Evolutionary conservation across 306 rosid species (phyloP), one percentile per base, ranked within the genome.

Genomic region (Cucumis sativus): DNA sequence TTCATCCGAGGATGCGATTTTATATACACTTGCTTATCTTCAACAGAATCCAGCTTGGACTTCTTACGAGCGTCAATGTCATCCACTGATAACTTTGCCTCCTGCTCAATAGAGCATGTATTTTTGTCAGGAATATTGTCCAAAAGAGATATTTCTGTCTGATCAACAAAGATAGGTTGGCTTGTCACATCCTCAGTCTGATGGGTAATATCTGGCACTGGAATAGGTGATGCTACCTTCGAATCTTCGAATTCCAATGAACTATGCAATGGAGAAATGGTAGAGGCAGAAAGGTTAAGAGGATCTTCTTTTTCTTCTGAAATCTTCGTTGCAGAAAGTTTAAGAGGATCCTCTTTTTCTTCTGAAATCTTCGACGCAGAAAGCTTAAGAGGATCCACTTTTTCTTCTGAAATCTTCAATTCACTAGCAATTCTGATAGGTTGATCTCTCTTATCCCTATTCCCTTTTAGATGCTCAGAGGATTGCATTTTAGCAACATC

Each of bases 101-200:
- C 66, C 76, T 54, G 76, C 78, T 80, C 85, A 79, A 58, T 69
- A 33, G 77, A 61, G 81, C 81, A 79, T 60, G 87, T 81, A 75
- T 82, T 76, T 82, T 85, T 89, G 70, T 90, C 84, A 14, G 67
- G 28, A 80, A 71, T 78, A 55, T 82, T 87, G 70, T 79, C 84
- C 43, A 81, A 82, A 64, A 67, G 43, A 63, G 83, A 73, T 74
- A 74, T 54, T 69, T 88, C 89, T 82, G 52, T 83, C 78, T 65
- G 86, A 47, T 77, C 78, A 83, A 77, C 30, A 69, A 87, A 79
- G 78, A 79, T 18, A 68, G 86, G 75, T 77, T 81, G 83, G 80
- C 85, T 77, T 18, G 84, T 77, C 69, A 76, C 79, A 85, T 88
- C 91, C 76, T 87, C 89, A 82, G 78, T 73, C 79, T 84, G 85